These are phyloP conservation scores for Patellaria atrata DNA, from an alignment of 495 filamentous ascomycete species.

Conservation along the genomic window DNA sequence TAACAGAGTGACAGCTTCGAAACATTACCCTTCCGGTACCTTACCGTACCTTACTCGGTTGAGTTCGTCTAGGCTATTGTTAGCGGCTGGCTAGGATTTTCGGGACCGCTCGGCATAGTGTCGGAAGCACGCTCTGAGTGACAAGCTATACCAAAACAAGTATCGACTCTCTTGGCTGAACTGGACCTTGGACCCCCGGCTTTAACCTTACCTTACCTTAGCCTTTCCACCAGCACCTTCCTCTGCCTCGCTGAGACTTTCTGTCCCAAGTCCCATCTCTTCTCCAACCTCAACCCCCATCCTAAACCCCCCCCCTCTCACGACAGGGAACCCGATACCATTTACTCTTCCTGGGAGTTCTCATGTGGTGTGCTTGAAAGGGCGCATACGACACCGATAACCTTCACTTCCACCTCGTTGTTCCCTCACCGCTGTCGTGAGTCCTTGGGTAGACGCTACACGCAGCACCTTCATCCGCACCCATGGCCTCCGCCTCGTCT, in stretches of 20 bases:
- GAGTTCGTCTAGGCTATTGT: too few species aligned
- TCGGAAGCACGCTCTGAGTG: too few species aligned
- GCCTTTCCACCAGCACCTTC: constrained; percentile 1
- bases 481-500: constrained; percentile 86
- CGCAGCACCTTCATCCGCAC: constrained; percentile 8
- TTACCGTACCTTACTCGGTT: too few species aligned
- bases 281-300: not conserved
- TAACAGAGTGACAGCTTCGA: too few species aligned
- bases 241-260: not conserved
- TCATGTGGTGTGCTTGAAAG: too few species aligned
- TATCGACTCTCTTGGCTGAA: too few species aligned
- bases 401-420: not conserved
- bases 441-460: not conserved
- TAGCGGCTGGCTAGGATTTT: too few species aligned
- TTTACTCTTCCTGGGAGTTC: not conserved
- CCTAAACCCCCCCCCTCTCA: not conserved
- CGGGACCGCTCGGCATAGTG: too few species aligned
- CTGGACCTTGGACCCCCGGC: too few species aligned
- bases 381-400: too few species aligned
- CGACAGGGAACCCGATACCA: not conserved
- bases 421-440: not conserved
- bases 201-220: not conserved
- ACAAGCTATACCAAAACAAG: too few species aligned
- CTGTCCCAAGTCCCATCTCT: not conserved
- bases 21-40: too few species aligned